A percentile compares a stretch with the other conserved stretches of the same genome.
phyloP scores from a whole-genome alignment of 345 rosid genomes.

The Eucalyptus grandis region DNA sequence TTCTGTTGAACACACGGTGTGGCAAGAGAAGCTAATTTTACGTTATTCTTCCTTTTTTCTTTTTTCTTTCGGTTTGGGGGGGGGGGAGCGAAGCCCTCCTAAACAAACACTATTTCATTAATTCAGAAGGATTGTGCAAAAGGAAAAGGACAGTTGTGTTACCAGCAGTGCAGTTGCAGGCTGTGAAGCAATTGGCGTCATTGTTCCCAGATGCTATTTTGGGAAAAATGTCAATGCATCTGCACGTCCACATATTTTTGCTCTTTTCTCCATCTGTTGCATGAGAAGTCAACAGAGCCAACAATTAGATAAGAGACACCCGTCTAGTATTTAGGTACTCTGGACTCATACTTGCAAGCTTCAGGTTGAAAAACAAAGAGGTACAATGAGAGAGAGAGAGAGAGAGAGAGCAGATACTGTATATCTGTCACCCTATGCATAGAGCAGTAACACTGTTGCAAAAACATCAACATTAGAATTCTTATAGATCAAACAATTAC shows the following conservation, averaged over 20 bases:
- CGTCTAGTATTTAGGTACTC: neutral
- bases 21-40: neutral
- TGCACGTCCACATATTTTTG: conserved; percentile 54
- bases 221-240: conserved; percentile 64
- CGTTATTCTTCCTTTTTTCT: too few species aligned
- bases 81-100: neutral
- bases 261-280: conserved; percentile 18
- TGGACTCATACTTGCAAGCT: neutral
- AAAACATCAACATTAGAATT: neutral
- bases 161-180: conserved; percentile 95
- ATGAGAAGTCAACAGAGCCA: neutral
- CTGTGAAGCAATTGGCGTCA: conserved; percentile 51
- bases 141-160: neutral
- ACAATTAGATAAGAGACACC: neutral
- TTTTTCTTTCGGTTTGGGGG: too few species aligned
- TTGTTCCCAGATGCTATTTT: conserved; percentile 28
- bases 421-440: neutral
- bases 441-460: neutral
- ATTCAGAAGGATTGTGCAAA: neutral
- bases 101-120: neutral
- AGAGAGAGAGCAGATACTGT: neutral
- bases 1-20: neutral
- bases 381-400: neutral
- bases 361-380: neutral
- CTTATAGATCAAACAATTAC: neutral